Conservation (phyloP, 2,329 filamentous ascomycete species). For the Cylindrodendrum hubeiense region DNA sequence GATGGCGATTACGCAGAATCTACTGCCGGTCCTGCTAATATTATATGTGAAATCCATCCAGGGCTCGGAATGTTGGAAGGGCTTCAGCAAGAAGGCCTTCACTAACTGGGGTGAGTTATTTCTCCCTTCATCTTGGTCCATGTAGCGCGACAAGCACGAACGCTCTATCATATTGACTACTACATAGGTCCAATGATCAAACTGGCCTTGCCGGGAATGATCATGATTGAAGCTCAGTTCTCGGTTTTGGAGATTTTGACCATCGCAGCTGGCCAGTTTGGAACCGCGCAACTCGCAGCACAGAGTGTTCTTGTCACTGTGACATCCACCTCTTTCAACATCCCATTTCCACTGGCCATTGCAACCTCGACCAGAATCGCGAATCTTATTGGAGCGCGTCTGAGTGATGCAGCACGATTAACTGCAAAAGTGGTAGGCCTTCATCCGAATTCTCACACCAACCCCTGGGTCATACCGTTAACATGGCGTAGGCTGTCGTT, state of each 20-base stretch:
- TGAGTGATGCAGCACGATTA: conserved; percentile 81
- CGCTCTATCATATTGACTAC: background rate
- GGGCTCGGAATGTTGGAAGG: conserved; percentile 83
- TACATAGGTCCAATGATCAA: conserved; percentile 76
- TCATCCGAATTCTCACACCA: background rate
- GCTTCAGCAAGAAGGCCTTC: conserved; percentile 75
- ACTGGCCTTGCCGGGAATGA: conserved; percentile 84
- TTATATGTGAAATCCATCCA: conserved; percentile 79
- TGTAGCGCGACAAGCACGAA: no score
- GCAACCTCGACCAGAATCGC: conserved; percentile 88
- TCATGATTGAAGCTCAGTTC: conserved; percentile 94
- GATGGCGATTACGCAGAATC: conserved; percentile 79
- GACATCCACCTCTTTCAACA: conserved; percentile 83
- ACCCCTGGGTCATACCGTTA: background rate
- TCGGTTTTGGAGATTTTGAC: conserved; percentile 91
- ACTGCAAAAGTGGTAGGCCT: conserved; percentile 76
- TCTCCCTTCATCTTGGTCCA: no score
- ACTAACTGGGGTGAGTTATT: conserved; percentile 69
- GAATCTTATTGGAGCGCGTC: conserved; percentile 86
- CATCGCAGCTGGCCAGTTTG: conserved; percentile 80
- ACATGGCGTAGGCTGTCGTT: conserved; percentile 61
- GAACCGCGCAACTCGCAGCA: conserved; percentile 81
- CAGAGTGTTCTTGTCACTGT: conserved; percentile 86
- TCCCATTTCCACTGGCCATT: conserved; percentile 91
- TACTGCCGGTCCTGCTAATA: conserved; percentile 79